Base-by-base conservation (phyloP, 495 filamentous ascomycete genomes). In the Xylaria scruposa region DNA sequence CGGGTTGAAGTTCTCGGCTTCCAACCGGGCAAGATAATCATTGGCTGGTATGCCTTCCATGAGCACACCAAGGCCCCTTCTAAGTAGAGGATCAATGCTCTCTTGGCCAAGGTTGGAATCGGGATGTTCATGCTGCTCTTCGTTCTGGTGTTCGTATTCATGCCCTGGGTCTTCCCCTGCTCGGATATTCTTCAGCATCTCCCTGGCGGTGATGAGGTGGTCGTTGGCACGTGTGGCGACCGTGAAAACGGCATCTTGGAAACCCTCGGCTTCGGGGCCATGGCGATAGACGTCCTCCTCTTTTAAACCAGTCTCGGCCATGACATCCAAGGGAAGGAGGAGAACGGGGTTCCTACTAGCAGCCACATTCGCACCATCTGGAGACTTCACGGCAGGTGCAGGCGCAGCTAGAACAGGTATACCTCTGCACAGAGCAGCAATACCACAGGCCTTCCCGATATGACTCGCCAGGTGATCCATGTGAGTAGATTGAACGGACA, bases 191-290 rank as follows among this genome's bases (percentile, higher is more conserved):
- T 88, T 90, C 73, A 97, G 77, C 96, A 98, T 97, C 79, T 96
- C 93, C 72, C 95, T 85, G 19, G 92, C 95, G 0, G 96, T 98
- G 71, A 98, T 97, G 61, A 98, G 81, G 80, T 99, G 96, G 82
- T 99, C 96, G 78, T 93, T 94, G 6, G 96, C 96, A 42, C 94
- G 88, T 0, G 96, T 98, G 0, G 96, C 96, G 26, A 98, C 94
- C 24, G 88, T 85, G 76, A 98, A 98, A 5, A 99, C 91, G 1
- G 95, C 95, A 81, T 98, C 96, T 46, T 91, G 88, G 10, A 98
- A 82, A 0, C 94, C 95, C 17, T 88, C 83, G 0, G 96, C 95
- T 8, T 89, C 84, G 0, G 91, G 86, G 0, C 94, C 95, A n/a
- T 88, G 83, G 3, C 94, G 88, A 62, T 97, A 90, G 0, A 99